Conservation (phyloP, 1,284 basidiomycete genomes). For the Meira miltonrushii region DNA sequence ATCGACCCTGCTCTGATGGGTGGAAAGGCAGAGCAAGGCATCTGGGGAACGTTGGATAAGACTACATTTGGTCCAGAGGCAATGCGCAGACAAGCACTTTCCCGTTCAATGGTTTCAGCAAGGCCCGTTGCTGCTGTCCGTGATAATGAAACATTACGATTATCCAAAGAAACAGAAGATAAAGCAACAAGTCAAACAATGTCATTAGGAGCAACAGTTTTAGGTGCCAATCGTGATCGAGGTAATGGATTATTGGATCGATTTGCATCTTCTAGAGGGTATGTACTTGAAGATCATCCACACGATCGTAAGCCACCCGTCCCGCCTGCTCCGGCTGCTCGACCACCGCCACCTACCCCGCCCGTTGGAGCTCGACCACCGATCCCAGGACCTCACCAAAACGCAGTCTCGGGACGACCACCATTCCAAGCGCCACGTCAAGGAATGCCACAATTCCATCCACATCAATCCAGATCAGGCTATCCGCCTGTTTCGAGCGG, state of each 20-base stretch:
- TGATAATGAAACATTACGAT: constrained; percentile 29
- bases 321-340: neutral
- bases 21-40: constrained; percentile 22
- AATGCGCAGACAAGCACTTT: constrained; percentile 8
- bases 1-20: constrained; percentile 29
- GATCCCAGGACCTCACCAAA: neutral
- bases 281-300: constrained; percentile 3
- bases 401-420: neutral
- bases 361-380: neutral
- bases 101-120: constrained; percentile 12
- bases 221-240: neutral
- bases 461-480: no score
- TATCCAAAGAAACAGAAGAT: constrained; percentile 22
- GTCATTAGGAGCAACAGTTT: neutral
- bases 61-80: constrained; percentile 1
- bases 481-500: no score
- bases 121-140: constrained; percentile 12
- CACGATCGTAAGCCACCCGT: constrained; percentile 8
- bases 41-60: constrained; percentile 38
- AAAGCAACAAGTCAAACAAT: constrained; percentile 17
- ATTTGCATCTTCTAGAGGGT: constrained; percentile 5
- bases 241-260: constrained; percentile 8
- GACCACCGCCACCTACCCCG: neutral
- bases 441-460: no score
- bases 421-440: neutral